Conservation (phyloP, 2,329 filamentous ascomycete species). For the Fusarium euwallaceae region DNA sequence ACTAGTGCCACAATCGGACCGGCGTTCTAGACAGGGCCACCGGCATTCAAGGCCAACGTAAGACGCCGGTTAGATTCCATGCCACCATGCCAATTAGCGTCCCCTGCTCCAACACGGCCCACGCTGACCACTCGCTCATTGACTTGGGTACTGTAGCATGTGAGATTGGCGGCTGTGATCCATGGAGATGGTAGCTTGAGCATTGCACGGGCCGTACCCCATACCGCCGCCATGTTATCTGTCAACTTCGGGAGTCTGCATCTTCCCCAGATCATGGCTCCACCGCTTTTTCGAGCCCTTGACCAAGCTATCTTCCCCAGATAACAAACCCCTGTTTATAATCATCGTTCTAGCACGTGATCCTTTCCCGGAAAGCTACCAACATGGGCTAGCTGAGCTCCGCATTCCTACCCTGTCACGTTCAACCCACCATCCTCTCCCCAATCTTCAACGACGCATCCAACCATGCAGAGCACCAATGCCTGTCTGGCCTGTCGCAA, state of each 20-base stretch:
- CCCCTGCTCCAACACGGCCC: background rate
- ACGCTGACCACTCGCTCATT: background rate
- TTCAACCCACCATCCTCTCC: background rate
- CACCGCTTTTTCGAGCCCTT: no score
- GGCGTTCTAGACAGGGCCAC: background rate
- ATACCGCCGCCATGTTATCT: background rate
- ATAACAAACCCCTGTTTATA: background rate
- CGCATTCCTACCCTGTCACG: background rate
- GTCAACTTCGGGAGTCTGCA: background rate
- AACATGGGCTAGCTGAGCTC: background rate
- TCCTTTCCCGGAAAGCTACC: background rate
- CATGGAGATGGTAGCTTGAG: background rate
- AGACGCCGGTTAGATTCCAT: background rate
- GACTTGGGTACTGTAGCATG: background rate
- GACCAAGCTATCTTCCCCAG: no score
- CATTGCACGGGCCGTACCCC: background rate
- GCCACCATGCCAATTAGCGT: background rate
- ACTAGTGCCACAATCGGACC: background rate
- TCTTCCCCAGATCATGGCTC: background rate
- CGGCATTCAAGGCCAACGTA: background rate
- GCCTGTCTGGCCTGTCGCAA: conserved; percentile 55
- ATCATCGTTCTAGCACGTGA: background rate
- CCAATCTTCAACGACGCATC: background rate
- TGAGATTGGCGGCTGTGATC: background rate
- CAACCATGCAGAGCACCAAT: conserved; percentile 19